Conservation (phyloP, 139 green algal genomes). For the Volvox africanus region DNA sequence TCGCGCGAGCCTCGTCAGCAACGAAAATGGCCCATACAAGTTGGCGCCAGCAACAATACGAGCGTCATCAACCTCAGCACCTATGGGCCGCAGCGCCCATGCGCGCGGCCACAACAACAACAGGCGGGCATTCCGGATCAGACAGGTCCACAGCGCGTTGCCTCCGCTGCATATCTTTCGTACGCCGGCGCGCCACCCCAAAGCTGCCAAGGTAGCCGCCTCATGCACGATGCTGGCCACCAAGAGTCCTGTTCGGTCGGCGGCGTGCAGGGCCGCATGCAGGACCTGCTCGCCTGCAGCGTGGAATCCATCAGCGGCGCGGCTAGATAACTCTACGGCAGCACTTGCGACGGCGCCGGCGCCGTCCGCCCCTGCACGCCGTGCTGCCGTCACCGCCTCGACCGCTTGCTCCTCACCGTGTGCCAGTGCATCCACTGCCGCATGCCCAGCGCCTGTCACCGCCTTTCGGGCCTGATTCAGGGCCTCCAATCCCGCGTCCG, state of each 20-base stretch:
- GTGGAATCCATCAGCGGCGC: neutral
- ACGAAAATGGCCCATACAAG: too few species aligned
- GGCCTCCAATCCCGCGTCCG: neutral
- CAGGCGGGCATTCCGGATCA: too few species aligned
- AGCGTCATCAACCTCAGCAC: too few species aligned
- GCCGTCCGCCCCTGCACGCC: neutral
- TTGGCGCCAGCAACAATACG: too few species aligned
- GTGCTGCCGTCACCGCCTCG: neutral
- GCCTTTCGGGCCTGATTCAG: neutral
- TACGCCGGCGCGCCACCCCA: neutral
- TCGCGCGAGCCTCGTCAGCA: neutral
- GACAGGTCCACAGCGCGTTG: neutral
- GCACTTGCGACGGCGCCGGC: too few species aligned
- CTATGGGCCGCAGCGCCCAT: too few species aligned
- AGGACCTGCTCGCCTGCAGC: neutral
- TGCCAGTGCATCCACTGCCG: neutral
- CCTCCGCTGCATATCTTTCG: neutral
- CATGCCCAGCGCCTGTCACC: neutral
- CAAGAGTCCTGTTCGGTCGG: neutral
- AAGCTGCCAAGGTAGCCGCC: neutral
- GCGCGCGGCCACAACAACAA: too few species aligned
- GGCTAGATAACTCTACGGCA: neutral
- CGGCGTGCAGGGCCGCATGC: neutral
- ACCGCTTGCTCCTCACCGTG: neutral
- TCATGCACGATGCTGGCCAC: neutral